A percentile compares a stretch with the other conserved stretches of the same genome.
Evolutionary conservation across 805 yeast species (phyloP).

Genomic region (Wickerhamomyces queroliae): DNA sequence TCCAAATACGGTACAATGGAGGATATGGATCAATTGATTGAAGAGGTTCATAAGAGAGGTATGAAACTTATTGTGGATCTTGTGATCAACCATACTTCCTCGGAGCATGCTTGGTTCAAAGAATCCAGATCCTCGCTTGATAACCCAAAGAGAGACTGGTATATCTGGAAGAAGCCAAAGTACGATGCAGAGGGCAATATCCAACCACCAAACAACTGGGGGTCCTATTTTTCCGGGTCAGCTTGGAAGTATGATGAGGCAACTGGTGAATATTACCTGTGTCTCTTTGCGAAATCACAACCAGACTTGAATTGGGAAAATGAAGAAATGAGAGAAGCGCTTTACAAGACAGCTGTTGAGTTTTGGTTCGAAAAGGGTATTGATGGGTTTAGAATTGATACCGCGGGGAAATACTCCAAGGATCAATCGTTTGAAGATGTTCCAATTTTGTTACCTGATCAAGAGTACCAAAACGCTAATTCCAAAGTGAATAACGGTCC

Average conservation of each 20-base stretch:
- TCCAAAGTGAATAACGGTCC: conserved; percentile 39
- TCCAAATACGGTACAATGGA: conserved; percentile 48
- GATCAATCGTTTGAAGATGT: conserved; percentile 40
- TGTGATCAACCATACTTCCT: conserved; percentile 54
- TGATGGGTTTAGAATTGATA: conserved; percentile 55
- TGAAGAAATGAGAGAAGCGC: conserved; percentile 20
- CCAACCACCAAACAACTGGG: conserved; percentile 54
- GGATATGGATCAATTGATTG: conserved; percentile 43
- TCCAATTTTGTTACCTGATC: conserved; percentile 36
- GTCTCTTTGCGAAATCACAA: conserved; percentile 45
- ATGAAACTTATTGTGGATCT: conserved; percentile 48
- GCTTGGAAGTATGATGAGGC: conserved; percentile 53
- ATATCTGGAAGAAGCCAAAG: too few species aligned
- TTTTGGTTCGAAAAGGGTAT: conserved; percentile 53
- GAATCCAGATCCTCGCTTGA: conserved; percentile 46
- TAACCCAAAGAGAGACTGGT: conserved; percentile 53
- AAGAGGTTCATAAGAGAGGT: conserved; percentile 41
- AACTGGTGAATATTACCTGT: conserved; percentile 50
- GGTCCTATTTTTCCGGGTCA: conserved; percentile 43
- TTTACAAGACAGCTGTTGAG: conserved; percentile 40
- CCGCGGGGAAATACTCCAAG: conserved; percentile 48
- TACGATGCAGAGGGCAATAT: conserved; percentile 41
- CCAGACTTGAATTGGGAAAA: conserved; percentile 63
- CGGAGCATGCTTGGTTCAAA: conserved; percentile 52
- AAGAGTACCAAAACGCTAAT: conserved; percentile 33